phyloP scores from a whole-genome alignment of 1,284 basidiomycete species.

The Cutaneotrichosporon cyanovorans region DNA sequence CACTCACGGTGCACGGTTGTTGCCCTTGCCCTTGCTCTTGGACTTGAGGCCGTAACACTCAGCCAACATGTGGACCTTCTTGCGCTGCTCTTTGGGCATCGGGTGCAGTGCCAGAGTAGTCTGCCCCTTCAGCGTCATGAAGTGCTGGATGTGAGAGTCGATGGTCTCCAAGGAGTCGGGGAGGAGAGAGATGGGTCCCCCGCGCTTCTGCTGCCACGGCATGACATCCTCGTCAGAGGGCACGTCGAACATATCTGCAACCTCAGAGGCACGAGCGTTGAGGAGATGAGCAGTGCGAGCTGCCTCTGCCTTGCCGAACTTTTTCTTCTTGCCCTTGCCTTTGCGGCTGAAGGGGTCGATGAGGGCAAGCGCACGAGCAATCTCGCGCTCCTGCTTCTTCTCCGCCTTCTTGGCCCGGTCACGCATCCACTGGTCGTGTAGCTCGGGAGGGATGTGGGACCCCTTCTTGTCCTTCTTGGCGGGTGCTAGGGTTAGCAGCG shows the following conservation, averaged over 20 bases:
- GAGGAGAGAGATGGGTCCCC: conserved; percentile 5
- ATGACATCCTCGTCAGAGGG: conserved; percentile 17
- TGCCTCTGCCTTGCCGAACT: conserved; percentile 41
- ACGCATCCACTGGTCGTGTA: conserved; percentile 67
- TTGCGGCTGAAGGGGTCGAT: conserved; percentile 5
- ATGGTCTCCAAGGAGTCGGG: conserved; percentile 39
- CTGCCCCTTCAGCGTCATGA: conserved; percentile 55
- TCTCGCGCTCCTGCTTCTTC: conserved; percentile 58
- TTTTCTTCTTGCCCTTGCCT: conserved; percentile 56
- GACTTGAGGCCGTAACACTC: conserved; percentile 67
- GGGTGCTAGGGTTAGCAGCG: conserved; percentile 20
- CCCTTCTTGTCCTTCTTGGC: conserved; percentile 48
- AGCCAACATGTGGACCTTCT: conserved; percentile 69
- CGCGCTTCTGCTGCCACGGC: conserved; percentile 9
- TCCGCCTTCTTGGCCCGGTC: conserved; percentile 77
- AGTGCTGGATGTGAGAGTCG: conserved; percentile 62
- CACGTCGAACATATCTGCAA: conserved; percentile 42
- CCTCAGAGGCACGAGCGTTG: conserved; percentile 30
- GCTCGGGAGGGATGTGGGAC: conserved; percentile 54
- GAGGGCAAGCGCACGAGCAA: conserved; percentile 24
- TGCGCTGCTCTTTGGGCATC: conserved; percentile 62
- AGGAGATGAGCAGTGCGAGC: conserved; percentile 35
- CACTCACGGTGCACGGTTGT: conserved; percentile 50
- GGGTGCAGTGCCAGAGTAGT: conserved; percentile 62
- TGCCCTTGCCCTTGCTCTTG: conserved; percentile 61